Evolutionary conservation across 345 rosid genomes (phyloP).

Genomic region (Turnera subulata): DNA sequence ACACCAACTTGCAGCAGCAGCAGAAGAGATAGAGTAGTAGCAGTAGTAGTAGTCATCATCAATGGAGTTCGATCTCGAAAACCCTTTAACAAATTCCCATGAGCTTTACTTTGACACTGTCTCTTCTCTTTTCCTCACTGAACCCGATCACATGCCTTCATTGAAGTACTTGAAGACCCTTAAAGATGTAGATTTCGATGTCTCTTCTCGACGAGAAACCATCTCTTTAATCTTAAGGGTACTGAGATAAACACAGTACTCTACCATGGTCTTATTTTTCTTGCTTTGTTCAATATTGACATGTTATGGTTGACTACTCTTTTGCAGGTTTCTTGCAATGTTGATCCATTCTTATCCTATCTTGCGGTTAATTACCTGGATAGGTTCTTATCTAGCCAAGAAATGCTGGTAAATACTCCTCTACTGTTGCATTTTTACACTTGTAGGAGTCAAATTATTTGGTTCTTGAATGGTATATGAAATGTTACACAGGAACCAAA

Average conservation of each 20-base stretch:
- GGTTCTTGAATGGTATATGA: background rate
- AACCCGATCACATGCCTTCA: conserved; percentile 66
- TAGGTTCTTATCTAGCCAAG: conserved; percentile 65
- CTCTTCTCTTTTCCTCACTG: conserved; percentile 48
- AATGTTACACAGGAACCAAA: conserved; percentile 40
- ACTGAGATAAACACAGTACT: background rate
- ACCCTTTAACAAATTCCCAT: conserved; percentile 43
- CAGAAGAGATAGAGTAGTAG: too few relatives aligned
- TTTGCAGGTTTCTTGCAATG: conserved; percentile 36
- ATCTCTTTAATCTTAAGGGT: conserved; percentile 52
- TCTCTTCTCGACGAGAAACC: conserved; percentile 40
- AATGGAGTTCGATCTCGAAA: conserved; percentile 78
- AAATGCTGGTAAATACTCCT: conserved; percentile 40
- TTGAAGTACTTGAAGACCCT: conserved; percentile 33
- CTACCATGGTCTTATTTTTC: too few relatives aligned
- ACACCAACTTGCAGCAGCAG: too few relatives aligned
- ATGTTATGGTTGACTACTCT: background rate
- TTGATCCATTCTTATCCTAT: conserved; percentile 48
- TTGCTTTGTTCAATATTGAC: too few relatives aligned
- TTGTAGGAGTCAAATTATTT: too few relatives aligned
- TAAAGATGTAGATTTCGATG: conserved; percentile 30
- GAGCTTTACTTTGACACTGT: conserved; percentile 17
- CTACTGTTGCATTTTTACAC: background rate
- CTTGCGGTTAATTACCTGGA: conserved; percentile 82
- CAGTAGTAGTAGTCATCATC: too few relatives aligned